Base-by-base conservation (phyloP, 768 basidiomycete species). In the Collybia sordida region DNA sequence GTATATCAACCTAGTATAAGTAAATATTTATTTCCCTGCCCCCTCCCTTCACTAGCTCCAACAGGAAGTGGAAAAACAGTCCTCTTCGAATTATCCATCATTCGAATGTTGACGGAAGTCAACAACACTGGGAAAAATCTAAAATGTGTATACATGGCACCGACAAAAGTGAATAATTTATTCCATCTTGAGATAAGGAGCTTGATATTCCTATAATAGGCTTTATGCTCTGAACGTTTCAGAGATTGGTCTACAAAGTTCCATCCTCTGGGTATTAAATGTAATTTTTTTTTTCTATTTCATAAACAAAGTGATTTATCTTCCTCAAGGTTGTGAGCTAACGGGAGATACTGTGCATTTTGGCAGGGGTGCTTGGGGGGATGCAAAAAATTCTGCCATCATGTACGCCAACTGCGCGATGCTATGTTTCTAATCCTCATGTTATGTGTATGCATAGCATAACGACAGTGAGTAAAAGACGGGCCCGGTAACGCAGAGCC, bases 51-150 rank as follows among this genome's bases (percentile, higher is more conserved):
- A 8, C n/a, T 61, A 93, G 95, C 96, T 2, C 97, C 97, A 0
- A 98, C 97, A 12, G 93, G 95, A 23, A 91, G 92, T 44, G 97
- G 97, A 23, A 98, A 98, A 68, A 99, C 97, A 0, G 92, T 89
- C 7, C 69, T 98, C 23, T 99, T 98, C 58, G 97, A 99, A 63
- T 72, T 99, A 12, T 83, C 90, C 2, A 89, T 98, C 47, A 81
- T 98, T 44, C 82, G 82, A 25, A 78, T 91, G 74, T 67, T 93
- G 24, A 71, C 71, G 44, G 66, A 78, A 43, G 67, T 72, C 6
- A 59, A 67, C 43, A 64, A 64, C 23, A 62, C 55, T 9, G 65
- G 64, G 22, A 63, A 70, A 22, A 53, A 64, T n/a, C 58, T 66
- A 2, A 92, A 90, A 70, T 88, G 87, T 54, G 82, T 99, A 14